Base-by-base conservation (phyloP, 1,284 basidiomycete genomes). In the Coriolopsis trogii region DNA sequence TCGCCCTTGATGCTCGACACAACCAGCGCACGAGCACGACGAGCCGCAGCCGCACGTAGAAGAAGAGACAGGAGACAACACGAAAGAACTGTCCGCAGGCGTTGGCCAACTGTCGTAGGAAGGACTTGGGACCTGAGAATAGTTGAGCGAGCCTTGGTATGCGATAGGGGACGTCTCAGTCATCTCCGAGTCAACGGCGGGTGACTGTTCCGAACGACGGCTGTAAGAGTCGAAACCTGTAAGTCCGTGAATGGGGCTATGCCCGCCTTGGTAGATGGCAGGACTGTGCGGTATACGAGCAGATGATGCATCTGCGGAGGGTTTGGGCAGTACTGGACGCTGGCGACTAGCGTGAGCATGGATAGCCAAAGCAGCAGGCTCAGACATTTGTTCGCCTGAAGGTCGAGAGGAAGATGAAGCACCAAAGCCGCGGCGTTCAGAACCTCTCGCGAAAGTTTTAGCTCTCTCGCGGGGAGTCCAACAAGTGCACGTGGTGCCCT, bases 141-240 rank as follows among this genome's bases (percentile, higher is more conserved):
- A 16, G 21, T 48, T 37, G 45, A 25, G 40, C 13, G 48, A 28
- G 12, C 34, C 21, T 18, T 41, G 48, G 15, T 39, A 21, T 16
- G 7, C 38, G 31, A 26, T 26, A 10, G 45, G 38, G 37, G 24
- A 39, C 10, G 12, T 33, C 26, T 24, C 55, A 49, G 15, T 55
- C 43, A 40, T 37, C 24, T 18, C 29, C 9, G 56, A 30, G 43
- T 38, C 42, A 30, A 63, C 41, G n/a, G n/a, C n/a, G 45, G 74
- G 70, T 15, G 63, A 47, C 6, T 72, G 69, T 59, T 81, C 84
- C 60, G 84, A 82, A 16, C 82, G 81, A 24, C 83, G 76, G 23
- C 78, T 76, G 53, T 88, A 88, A 0, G 86, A 87, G 46, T 81
- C 84, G 63, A 73, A 85, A 46, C 72, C 70, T 45, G 69, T 66